Evolutionary conservation across 768 basidiomycete genomes (phyloP).

Genomic region (Asterophora lycoperdoides): DNA sequence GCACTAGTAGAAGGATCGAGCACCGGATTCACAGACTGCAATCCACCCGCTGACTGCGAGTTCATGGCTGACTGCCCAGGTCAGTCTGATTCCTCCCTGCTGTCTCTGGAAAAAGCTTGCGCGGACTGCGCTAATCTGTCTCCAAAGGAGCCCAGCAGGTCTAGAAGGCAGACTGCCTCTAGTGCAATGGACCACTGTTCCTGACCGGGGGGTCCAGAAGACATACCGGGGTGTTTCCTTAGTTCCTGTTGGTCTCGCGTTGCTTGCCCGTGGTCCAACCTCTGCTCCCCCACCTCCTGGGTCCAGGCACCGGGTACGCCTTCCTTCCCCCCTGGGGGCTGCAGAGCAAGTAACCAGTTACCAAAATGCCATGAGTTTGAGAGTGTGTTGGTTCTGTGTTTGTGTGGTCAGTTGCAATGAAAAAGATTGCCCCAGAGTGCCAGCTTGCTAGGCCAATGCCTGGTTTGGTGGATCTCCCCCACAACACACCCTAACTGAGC

Average conservation of each 20-base stretch:
- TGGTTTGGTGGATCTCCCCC: conserved; percentile 2
- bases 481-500: neutral
- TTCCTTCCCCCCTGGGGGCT: neutral
- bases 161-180: neutral
- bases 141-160: neutral
- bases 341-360: neutral
- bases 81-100: neutral
- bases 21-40: neutral
- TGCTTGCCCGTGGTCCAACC: neutral
- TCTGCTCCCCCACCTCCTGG: neutral
- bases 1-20: neutral
- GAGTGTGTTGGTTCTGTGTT: neutral
- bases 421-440: neutral
- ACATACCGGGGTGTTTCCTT: neutral
- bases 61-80: conserved; percentile 4
- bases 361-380: neutral
- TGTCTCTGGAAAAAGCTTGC: neutral
- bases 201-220: neutral
- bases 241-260: neutral
- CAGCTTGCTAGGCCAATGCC: conserved; percentile 3
- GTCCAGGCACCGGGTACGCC: neutral
- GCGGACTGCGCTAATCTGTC: neutral
- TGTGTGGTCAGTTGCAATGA: conserved; percentile 1
- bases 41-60: neutral
- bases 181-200: neutral